Percentiles rank a stretch among this genome's conserved stretches.
Conservation (phyloP, 139 green algal genomes). For the Chlamydomonas sp. region DNA sequence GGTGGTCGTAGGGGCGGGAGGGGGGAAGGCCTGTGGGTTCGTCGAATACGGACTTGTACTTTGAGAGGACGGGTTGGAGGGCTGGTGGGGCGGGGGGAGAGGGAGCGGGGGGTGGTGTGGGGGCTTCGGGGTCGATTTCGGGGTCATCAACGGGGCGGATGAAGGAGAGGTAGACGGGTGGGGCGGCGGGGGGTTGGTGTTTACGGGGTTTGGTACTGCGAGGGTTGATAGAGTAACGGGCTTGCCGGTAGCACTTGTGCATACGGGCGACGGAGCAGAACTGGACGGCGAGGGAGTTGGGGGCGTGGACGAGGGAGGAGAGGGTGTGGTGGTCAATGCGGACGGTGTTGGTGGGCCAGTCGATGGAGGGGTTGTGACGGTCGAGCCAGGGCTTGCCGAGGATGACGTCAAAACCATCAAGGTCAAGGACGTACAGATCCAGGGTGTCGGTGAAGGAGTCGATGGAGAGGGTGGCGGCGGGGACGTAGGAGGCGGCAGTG, state of each 20-base stretch:
- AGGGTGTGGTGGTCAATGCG: not conserved
- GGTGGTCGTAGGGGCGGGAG: not conserved
- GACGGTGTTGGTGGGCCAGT: constrained; percentile 27
- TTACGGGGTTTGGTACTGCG: not conserved
- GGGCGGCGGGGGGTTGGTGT: not conserved
- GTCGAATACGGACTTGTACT: not conserved
- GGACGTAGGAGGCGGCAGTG: not conserved
- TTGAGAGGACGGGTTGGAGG: not conserved
- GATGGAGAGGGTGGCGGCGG: not conserved
- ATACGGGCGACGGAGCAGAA: constrained; percentile 2
- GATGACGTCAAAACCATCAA: constrained; percentile 30
- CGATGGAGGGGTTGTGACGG: constrained; percentile 3
- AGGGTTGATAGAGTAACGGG: too few relatives aligned
- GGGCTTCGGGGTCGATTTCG: not conserved
- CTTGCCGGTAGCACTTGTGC: not conserved
- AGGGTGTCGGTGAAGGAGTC: not conserved
- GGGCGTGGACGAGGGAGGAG: not conserved
- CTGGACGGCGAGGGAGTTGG: not conserved
- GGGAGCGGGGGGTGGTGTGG: not conserved
- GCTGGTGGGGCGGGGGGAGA: not conserved
- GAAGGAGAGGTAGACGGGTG: not conserved
- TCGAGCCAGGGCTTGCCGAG: constrained; percentile 31
- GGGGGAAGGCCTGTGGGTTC: not conserved
- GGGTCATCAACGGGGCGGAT: not conserved
- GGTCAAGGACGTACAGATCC: not conserved